Conservation (phyloP, 2,329 filamentous ascomycete species). For the Cladophialophora yegresii region DNA sequence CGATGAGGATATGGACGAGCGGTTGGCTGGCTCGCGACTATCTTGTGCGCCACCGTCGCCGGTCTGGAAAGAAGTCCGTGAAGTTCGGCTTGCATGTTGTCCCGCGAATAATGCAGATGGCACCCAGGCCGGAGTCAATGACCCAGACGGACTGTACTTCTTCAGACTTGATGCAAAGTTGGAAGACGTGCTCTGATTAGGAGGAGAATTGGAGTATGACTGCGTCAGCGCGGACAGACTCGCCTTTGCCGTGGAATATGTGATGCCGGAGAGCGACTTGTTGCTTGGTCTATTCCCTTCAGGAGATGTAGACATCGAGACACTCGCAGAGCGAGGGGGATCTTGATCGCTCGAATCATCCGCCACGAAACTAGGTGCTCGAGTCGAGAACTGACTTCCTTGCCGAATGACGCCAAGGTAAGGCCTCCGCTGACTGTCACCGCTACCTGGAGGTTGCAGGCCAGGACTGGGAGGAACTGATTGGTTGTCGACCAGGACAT, state of each 20-base stretch:
- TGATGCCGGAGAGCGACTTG: constrained; percentile 21
- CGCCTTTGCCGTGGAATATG: constrained; percentile 30
- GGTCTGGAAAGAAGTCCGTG: constrained; percentile 26
- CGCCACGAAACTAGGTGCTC: constrained; percentile 29
- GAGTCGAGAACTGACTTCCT: constrained; percentile 27
- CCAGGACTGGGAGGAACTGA: constrained; percentile 6
- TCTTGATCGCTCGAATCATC: constrained; percentile 30
- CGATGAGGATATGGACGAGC: constrained; percentile 22
- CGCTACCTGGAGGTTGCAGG: constrained; percentile 1
- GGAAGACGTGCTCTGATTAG: constrained; percentile 29
- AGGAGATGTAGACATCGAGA: constrained; percentile 36
- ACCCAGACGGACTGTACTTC: constrained; percentile 34
- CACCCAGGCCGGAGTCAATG: constrained; percentile 30
- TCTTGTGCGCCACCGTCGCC: constrained; percentile 29
- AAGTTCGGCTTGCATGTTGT: constrained; percentile 16
- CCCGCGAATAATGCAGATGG: constrained; percentile 27
- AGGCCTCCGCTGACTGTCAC: constrained; percentile 17
- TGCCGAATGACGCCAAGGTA: constrained; percentile 15
- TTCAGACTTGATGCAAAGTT: constrained; percentile 27
- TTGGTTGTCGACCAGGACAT: constrained; percentile 22
- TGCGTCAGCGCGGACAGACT: constrained; percentile 36
- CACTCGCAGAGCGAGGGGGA: constrained; percentile 23
- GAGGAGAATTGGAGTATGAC: constrained; percentile 36
- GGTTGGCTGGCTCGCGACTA: constrained; percentile 19
- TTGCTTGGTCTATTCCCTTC: constrained; percentile 31